Percentiles rank a stretch among this genome's conserved stretches.
phyloP scores from a whole-genome alignment of 257 asterid genomes.

The Salvia rosmarinus region DNA sequence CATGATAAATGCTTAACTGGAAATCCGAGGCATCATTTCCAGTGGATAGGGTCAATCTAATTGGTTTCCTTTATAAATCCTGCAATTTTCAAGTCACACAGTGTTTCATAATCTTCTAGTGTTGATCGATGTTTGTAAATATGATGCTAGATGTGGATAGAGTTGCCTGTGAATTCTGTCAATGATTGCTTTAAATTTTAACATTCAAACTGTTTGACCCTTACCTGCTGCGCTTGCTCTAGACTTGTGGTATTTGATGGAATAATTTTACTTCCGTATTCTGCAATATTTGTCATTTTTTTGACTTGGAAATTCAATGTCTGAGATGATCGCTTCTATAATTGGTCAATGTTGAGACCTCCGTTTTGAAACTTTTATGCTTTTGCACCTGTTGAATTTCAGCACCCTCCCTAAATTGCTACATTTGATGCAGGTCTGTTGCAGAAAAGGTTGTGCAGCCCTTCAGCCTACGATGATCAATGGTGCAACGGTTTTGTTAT shows the following conservation, averaged over 20 bases:
- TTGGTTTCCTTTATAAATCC: background rate
- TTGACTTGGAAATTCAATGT: background rate
- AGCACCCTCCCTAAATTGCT: conserved; percentile 21
- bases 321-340: background rate
- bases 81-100: background rate
- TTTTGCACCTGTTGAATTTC: background rate
- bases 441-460: background rate
- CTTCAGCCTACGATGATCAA: background rate
- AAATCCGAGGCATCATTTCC: background rate
- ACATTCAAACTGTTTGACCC: background rate
- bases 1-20: background rate
- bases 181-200: background rate
- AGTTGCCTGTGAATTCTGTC: background rate
- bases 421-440: conserved; percentile 30
- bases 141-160: conserved; percentile 15
- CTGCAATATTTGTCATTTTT: background rate
- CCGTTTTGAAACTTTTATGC: background rate
- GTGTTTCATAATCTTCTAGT: background rate
- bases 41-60: background rate
- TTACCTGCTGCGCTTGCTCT: background rate
- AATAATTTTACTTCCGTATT: background rate
- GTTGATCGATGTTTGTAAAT: background rate
- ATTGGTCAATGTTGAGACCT: background rate
- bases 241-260: background rate
- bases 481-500: background rate